Evolutionary conservation across 2,329 filamentous ascomycete species (phyloP).

Genomic region (Colletotrichum brevisporum): DNA sequence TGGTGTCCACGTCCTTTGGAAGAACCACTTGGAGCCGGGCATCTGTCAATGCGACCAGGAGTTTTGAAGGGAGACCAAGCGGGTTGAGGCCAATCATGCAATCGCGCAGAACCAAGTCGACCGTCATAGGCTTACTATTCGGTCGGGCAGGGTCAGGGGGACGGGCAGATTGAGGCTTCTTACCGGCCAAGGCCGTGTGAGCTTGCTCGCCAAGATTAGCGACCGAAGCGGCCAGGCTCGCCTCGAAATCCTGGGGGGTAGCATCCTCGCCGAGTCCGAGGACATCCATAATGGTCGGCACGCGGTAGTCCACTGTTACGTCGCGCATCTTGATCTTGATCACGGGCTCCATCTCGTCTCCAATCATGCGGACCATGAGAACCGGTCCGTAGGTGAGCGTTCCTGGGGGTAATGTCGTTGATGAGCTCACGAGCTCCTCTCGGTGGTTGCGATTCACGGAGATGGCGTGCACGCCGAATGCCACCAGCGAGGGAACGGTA

Average conservation of each 20-base stretch:
- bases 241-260: slow-evolving; percentile 80
- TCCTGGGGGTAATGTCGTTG: slow-evolving; percentile 39
- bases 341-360: slow-evolving; percentile 93
- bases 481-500: slow-evolving; percentile 84
- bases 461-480: slow-evolving; percentile 78
- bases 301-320: slow-evolving; percentile 87
- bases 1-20: slow-evolving; percentile 75
- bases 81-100: slow-evolving; percentile 90
- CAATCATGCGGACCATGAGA: slow-evolving; percentile 90
- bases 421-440: slow-evolving; percentile 79
- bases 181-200: slow-evolving; percentile 60
- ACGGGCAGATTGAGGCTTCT: slow-evolving; percentile 21
- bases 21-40: slow-evolving; percentile 78
- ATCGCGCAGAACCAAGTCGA: slow-evolving; percentile 84
- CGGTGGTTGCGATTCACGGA: slow-evolving; percentile 73
- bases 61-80: slow-evolving; percentile 79
- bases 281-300: slow-evolving; percentile 85
- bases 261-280: slow-evolving; percentile 78
- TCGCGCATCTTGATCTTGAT: slow-evolving; percentile 91
- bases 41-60: slow-evolving; percentile 83
- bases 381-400: slow-evolving; percentile 59
- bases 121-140: slow-evolving; percentile 69
- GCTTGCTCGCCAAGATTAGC: slow-evolving; percentile 79
- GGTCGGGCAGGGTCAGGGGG: slow-evolving; percentile 41
- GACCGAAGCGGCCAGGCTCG: slow-evolving; percentile 83